Evolutionary conservation across 805 yeast species (phyloP).

Genomic region (Ogataea corticis): DNA sequence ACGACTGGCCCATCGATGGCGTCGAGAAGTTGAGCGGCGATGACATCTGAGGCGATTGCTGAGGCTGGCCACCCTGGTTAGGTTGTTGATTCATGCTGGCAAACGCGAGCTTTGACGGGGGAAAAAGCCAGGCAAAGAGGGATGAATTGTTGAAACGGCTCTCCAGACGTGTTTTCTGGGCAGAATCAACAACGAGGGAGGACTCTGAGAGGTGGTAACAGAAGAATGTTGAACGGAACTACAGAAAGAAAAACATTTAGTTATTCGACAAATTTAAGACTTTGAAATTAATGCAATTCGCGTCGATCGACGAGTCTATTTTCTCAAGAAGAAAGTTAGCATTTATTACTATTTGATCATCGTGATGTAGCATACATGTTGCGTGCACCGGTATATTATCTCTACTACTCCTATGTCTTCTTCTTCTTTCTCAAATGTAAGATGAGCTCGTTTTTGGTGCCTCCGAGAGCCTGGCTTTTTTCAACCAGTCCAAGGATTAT

Average conservation of each 20-base stretch:
- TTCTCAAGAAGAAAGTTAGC: too few species aligned
- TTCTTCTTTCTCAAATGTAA: slow-evolving; percentile 18
- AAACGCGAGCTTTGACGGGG: not conserved
- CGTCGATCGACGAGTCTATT: slow-evolving; percentile 1
- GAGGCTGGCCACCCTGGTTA: slow-evolving; percentile 11
- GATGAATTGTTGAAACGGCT: too few species aligned
- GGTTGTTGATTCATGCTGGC: slow-evolving; percentile 14
- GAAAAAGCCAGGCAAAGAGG: too few species aligned
- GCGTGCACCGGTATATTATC: too few species aligned
- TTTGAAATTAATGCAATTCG: not conserved
- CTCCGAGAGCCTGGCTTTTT: slow-evolving; percentile 8
- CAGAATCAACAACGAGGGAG: too few species aligned
- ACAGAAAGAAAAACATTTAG: not conserved
- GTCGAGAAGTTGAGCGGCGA: slow-evolving; percentile 39
- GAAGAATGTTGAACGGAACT: too few species aligned
- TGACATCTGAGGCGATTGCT: slow-evolving; percentile 21
- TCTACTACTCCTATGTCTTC: not conserved
- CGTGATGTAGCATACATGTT: too few species aligned
- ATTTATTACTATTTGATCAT: too few species aligned
- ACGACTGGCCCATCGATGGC: slow-evolving; percentile 38
- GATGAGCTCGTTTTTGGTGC: slow-evolving; percentile 19
- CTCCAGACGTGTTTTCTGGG: too few species aligned
- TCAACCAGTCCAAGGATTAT: slow-evolving; percentile 25
- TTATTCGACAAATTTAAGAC: too few species aligned
- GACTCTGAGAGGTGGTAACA: too few species aligned